Conservation (phyloP, 2,329 filamentous ascomycete genomes). For the Cytospora mali region DNA sequence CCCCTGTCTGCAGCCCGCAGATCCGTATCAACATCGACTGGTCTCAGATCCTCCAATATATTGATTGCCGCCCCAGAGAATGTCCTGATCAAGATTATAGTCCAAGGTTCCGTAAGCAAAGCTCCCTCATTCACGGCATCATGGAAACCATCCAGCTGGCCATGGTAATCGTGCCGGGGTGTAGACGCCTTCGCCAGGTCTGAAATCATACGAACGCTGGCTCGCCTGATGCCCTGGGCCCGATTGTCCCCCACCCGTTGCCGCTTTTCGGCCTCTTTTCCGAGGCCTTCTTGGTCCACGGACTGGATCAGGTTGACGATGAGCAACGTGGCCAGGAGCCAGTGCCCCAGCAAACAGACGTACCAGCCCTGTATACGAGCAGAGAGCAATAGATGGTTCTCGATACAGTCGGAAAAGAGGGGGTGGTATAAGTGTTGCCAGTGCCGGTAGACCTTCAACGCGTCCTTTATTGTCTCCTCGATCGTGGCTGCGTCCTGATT, state of each 20-base stretch:
- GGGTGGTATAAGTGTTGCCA: constrained; percentile 56
- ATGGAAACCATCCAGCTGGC: constrained; percentile 49
- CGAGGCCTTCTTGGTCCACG: constrained; percentile 46
- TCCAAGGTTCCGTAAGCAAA: constrained; percentile 56
- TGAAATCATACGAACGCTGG: constrained; percentile 49
- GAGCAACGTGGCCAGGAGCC: constrained; percentile 58
- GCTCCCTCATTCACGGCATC: constrained; percentile 57
- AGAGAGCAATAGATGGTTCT: constrained; percentile 52
- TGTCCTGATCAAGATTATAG: constrained; percentile 46
- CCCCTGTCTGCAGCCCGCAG: too few species aligned
- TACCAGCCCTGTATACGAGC: constrained; percentile 62
- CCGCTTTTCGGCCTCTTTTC: constrained; percentile 33
- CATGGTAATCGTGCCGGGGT: constrained; percentile 30
- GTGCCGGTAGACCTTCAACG: constrained; percentile 54
- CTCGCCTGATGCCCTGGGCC: constrained; percentile 43
- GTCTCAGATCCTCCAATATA: constrained; percentile 39
- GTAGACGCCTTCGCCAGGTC: constrained; percentile 52
- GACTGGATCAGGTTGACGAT: constrained; percentile 56
- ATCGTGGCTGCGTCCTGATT: constrained; percentile 35
- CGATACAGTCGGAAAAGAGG: constrained; percentile 55
- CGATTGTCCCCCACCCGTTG: constrained; percentile 38
- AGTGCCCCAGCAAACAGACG: constrained; percentile 58
- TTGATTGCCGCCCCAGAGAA: constrained; percentile 51
- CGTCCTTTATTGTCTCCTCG: constrained; percentile 52
- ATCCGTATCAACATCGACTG: constrained; percentile 3